Conservation (phyloP, 805 yeast species). For the Candida odintsovae region DNA sequence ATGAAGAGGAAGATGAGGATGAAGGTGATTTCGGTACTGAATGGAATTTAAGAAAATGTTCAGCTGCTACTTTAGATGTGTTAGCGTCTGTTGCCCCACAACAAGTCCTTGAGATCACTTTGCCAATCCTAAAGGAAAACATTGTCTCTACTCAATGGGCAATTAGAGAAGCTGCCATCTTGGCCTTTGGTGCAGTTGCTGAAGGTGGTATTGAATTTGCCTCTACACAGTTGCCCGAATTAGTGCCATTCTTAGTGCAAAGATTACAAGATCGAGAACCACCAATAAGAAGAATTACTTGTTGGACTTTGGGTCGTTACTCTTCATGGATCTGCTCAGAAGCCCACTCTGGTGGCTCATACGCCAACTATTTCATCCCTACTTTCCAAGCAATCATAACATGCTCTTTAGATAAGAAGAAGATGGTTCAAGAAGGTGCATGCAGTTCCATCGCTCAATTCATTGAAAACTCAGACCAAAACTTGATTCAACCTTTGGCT, state of each 20-base stretch:
- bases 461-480: constrained; percentile 68
- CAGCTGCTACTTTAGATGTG: constrained; percentile 88
- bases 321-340: constrained; percentile 76
- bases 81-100: constrained; percentile 64
- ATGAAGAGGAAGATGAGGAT: constrained; percentile 69
- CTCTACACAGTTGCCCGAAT: constrained; percentile 64
- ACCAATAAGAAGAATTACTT: constrained; percentile 84
- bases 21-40: constrained; percentile 62
- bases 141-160: constrained; percentile 77
- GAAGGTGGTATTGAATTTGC: constrained; percentile 78
- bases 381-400: constrained; percentile 70
- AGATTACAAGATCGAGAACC: constrained; percentile 71
- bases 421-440: constrained; percentile 94
- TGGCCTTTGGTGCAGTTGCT: constrained; percentile 93
- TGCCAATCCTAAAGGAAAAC: constrained; percentile 72
- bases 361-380: constrained; percentile 64
- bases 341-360: constrained; percentile 54
- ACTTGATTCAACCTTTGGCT: constrained; percentile 51
- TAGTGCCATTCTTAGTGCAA: constrained; percentile 82
- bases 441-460: constrained; percentile 82
- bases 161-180: constrained; percentile 88
- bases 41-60: constrained; percentile 91
- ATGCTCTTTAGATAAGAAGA: constrained; percentile 76
- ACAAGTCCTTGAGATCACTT: constrained; percentile 56
- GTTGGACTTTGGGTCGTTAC: constrained; percentile 93